A percentile compares a stretch with the other conserved stretches of the same genome.
Conservation (phyloP, 1,139 yeast species). For the Blastobotrys proliferans region DNA sequence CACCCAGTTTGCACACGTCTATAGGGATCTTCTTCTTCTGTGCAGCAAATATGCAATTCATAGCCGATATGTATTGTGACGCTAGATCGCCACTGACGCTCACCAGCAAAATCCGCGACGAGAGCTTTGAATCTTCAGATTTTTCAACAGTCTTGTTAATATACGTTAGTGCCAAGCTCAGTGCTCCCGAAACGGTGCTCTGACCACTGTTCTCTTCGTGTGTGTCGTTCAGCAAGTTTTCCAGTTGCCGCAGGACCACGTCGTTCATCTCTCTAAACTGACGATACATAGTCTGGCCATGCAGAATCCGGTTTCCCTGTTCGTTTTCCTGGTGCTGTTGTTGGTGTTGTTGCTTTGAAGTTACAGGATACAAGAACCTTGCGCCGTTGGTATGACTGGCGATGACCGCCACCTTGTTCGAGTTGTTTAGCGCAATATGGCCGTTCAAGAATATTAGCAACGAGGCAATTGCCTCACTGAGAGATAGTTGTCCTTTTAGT, state of each 20-base stretch:
- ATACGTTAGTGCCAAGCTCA: constrained; percentile 72
- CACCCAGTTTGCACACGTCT: constrained; percentile 83
- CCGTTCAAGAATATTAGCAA: constrained; percentile 74
- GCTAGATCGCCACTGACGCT: constrained; percentile 76
- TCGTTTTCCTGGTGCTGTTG: constrained; percentile 8
- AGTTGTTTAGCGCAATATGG: constrained; percentile 78
- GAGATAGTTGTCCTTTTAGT: constrained; percentile 42
- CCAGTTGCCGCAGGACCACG: constrained; percentile 60
- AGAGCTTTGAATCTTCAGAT: constrained; percentile 39
- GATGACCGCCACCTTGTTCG: constrained; percentile 79
- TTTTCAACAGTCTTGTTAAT: constrained; percentile 53
- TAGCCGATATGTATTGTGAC: constrained; percentile 82
- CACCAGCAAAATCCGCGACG: constrained; percentile 69
- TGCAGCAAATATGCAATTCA: constrained; percentile 96
- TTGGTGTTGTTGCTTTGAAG: constrained; percentile 17
- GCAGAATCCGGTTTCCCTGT: constrained; percentile 24
- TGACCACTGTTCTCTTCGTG: constrained; percentile 21
- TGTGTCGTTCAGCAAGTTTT: constrained; percentile 39
- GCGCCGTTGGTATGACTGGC: constrained; percentile 75
- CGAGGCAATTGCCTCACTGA: constrained; percentile 56
- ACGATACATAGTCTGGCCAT: constrained; percentile 60
- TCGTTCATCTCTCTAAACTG: constrained; percentile 84
- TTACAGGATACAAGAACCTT: constrained; percentile 61
- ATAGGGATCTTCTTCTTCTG: constrained; percentile 81
- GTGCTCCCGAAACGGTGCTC: constrained; percentile 71